A percentile compares a stretch with the other conserved stretches of the same genome.
Evolutionary conservation across 2,329 filamentous ascomycete species (phyloP).

Genomic region (Podosphaera aphanis): DNA sequence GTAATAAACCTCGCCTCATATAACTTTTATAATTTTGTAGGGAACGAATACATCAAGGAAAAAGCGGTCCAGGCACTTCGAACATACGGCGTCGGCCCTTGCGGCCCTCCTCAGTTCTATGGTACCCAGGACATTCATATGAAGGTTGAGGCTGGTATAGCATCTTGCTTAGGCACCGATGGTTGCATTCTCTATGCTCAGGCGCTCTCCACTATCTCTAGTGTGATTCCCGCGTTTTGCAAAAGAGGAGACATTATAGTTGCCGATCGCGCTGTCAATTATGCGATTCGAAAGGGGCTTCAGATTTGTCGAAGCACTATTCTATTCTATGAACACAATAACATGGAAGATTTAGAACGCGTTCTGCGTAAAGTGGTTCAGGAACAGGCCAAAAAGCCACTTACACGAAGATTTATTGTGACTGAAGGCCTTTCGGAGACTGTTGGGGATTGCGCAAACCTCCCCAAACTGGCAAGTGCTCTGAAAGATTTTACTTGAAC

Average conservation of each 20-base stretch:
- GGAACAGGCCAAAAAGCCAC: conserved; percentile 59
- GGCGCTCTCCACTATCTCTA: conserved; percentile 88
- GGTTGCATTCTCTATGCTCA: conserved; percentile 90
- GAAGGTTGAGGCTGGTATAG: conserved; percentile 86
- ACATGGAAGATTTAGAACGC: conserved; percentile 78
- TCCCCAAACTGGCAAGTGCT: conserved; percentile 54
- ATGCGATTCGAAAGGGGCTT: conserved; percentile 77
- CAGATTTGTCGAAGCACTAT: conserved; percentile 83
- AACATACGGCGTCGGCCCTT: conserved; percentile 89
- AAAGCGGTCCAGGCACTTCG: conserved; percentile 85
- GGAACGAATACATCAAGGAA: conserved; percentile 78
- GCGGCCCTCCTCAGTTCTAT: conserved; percentile 92
- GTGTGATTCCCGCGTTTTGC: conserved; percentile 87
- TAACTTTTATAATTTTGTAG: conserved; percentile 95
- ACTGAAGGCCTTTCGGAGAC: conserved; percentile 90
- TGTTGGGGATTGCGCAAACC: conserved; percentile 58
- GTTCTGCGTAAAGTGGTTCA: conserved; percentile 67
- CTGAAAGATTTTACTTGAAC: not conserved
- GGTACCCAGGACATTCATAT: conserved; percentile 96
- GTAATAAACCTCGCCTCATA: conserved; percentile 85
- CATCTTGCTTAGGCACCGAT: conserved; percentile 65
- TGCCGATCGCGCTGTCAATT: conserved; percentile 81
- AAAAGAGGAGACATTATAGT: conserved; percentile 96
- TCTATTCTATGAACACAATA: conserved; percentile 84
- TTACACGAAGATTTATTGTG: conserved; percentile 85